Percentiles rank a stretch among this genome's conserved stretches.
Evolutionary conservation across 192 early-diverging fungal genomes (phyloP).

Genomic region (Backusella australiensis): DNA sequence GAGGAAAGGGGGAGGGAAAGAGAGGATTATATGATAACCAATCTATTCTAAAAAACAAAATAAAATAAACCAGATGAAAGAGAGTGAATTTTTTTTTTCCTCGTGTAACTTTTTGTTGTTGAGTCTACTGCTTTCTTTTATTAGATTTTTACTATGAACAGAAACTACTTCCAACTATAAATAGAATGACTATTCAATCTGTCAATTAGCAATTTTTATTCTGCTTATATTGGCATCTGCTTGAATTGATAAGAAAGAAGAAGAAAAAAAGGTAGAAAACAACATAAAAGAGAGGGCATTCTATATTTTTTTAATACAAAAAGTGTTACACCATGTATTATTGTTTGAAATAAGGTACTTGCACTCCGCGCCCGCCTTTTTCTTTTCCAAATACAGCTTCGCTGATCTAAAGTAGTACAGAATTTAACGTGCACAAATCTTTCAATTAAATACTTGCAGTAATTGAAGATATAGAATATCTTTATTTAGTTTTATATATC

Average conservation of each 20-base stretch:
- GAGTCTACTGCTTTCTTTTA: neutral
- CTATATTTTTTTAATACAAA: neutral
- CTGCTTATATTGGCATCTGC: neutral
- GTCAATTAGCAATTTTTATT: neutral
- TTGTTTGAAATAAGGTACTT: neutral
- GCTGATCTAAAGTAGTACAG: neutral
- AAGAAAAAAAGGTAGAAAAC: too few species aligned
- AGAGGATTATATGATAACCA: neutral
- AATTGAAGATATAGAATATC: neutral
- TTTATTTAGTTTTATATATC: neutral
- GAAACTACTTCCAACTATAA: neutral
- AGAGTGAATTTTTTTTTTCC: neutral
- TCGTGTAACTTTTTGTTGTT: neutral
- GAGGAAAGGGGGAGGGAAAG: neutral
- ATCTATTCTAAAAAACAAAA: neutral
- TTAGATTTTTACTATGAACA: neutral
- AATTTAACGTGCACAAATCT: neutral
- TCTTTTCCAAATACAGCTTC: neutral
- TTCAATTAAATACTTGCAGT: too few species aligned
- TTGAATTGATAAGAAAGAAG: neutral
- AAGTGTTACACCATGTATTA: neutral
- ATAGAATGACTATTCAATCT: neutral
- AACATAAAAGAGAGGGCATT: neutral
- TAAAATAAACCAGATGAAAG: neutral
- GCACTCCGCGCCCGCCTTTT: neutral